Conservation (phyloP, 257 asterid genomes). For the Solanum phureja region DNA sequence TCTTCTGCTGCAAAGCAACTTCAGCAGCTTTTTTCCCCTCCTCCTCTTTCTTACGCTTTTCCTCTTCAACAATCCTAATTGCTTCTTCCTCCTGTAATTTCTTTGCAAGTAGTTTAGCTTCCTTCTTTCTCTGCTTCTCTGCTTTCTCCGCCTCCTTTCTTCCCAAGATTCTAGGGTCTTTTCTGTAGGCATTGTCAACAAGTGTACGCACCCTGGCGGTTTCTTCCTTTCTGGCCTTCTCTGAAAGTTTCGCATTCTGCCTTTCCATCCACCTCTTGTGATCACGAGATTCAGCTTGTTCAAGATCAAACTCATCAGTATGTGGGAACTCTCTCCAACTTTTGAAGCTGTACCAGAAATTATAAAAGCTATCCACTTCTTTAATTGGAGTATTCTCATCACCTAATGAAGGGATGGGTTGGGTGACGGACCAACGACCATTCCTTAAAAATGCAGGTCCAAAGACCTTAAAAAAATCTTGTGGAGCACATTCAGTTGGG, state of each 20-base stretch:
- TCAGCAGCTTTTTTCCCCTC: conserved; percentile 75
- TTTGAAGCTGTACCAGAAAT: conserved; percentile 86
- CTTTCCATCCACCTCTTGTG: conserved; percentile 98
- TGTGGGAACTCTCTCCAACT: conserved; percentile 99
- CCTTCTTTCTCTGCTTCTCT: conserved; percentile 83
- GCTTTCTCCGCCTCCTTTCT: conserved; percentile 78
- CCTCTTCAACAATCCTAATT: conserved; percentile 65
- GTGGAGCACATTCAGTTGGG: conserved; percentile 74
- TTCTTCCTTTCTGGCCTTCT: conserved; percentile 95
- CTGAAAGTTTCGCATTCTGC: conserved; percentile 85
- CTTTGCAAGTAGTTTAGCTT: conserved; percentile 77
- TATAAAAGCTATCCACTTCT: conserved; percentile 76
- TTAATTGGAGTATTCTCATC: conserved; percentile 50
- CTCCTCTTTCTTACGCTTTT: conserved; percentile 62
- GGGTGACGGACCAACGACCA: conserved; percentile 90
- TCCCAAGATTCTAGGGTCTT: conserved; percentile 77
- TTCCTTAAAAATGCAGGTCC: conserved; percentile 97
- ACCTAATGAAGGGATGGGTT: conserved; percentile 65
- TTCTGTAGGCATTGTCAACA: conserved; percentile 85
- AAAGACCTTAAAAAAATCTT: conserved; percentile 84
- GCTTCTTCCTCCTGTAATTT: conserved; percentile 84
- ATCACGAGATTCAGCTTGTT: conserved; percentile 95
- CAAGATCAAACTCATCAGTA: conserved; percentile 86
- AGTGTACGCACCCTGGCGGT: conserved; percentile 62
- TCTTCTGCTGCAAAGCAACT: conserved; percentile 73